Base-by-base conservation (phyloP, 2,329 filamentous ascomycete species). In the Aspergillus thermomutatus region DNA sequence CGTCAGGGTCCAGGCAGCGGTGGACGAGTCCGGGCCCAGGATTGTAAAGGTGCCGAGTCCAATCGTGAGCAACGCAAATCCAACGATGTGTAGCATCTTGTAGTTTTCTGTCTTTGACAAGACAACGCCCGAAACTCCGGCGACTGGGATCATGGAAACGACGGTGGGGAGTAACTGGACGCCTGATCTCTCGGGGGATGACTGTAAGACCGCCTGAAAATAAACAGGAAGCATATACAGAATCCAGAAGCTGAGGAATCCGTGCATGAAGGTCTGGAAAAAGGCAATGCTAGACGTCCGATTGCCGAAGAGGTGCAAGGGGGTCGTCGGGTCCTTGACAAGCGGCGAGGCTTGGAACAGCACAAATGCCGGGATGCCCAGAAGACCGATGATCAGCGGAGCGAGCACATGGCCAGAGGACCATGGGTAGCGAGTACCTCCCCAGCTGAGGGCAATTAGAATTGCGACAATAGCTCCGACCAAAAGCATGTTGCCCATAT, bases 311-410 rank as follows among this genome's bases (percentile, higher is more conserved):
- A 81, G 66, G 17, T n/a, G 64, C 0, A 66, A 67, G 11, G 77
- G 75, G 58, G 80, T 74, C 37, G 74, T 69, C 1, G 69, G 64
- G 34, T 74, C 63, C 1, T 65, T 10, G 59, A 58, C 60, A 80
- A 4, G 69, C 11, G 8, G 43, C 11, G 48, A n/a, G 9, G 40
- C 31, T 50, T 56, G 23, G 41, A 52, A 47, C n/a, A 54, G 14
- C 3, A 37, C 56, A 27, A 80, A 75, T 0, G 63, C 57, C 1
- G 71, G 52, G 2, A 81, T 60, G 9, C 78, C 78, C 2, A 72
- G 34, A 0, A 76, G 23, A 0, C 80, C 79, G 2, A 81, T 56
- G 2, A 82, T 56, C 3, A 83, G 64, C 1, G 80, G 79, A 0
- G 69, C 64, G 3, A 83, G 52, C 7, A 80, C 73, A n/a, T 64